Evolutionary conservation across 225 moss, liverwort and hornwort genomes (phyloP).

Genomic region (Bryoerythrophyllum caledonicum): DNA sequence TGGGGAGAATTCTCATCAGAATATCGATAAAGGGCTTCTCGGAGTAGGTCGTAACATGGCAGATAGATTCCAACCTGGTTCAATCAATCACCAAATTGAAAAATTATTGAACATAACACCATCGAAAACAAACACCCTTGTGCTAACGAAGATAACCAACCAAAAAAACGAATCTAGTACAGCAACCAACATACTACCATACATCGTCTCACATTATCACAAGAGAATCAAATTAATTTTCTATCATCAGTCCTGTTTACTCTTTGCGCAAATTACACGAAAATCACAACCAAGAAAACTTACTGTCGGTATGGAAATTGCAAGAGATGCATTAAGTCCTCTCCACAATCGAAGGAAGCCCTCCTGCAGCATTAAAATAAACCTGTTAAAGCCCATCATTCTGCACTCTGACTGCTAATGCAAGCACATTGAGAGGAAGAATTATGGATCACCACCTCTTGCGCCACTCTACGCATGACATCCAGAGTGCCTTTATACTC

Average conservation of each 20-base stretch:
- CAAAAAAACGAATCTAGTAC: background rate
- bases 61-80: constrained; percentile 91
- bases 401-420: background rate
- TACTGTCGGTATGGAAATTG: constrained; percentile 56
- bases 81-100: constrained; percentile 16
- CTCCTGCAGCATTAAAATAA: constrained; percentile 45
- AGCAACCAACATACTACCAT: background rate
- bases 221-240: too few relatives aligned
- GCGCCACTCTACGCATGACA: constrained; percentile 49
- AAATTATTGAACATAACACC: background rate
- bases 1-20: constrained; percentile 49
- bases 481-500: constrained; percentile 56
- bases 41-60: constrained; percentile 87
- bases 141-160: background rate
- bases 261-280: constrained; percentile 1
- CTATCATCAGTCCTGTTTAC: background rate
- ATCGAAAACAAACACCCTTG: background rate
- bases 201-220: background rate
- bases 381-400: constrained; percentile 23
- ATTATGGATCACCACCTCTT: constrained; percentile 34
- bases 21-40: constrained; percentile 57
- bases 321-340: constrained; percentile 61
- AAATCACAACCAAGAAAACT: constrained; percentile 6
- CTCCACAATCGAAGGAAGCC: constrained; percentile 63
- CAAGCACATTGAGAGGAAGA: constrained; percentile 14